phyloP scores from a whole-genome alignment of 2,329 filamentous ascomycete species.

The Dactylellina parvicollis region DNA sequence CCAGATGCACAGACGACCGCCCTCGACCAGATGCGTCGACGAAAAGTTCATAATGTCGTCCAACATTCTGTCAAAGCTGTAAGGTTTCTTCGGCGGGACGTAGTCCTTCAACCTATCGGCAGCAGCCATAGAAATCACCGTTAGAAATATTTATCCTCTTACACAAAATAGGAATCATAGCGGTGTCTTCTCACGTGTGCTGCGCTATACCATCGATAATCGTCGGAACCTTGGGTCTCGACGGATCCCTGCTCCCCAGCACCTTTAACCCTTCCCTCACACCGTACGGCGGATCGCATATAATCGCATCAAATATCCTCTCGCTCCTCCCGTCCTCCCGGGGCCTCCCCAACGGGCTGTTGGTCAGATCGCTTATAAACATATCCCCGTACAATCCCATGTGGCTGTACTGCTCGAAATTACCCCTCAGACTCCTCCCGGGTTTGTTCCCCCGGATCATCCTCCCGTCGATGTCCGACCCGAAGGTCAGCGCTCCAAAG shows the following conservation, averaged over 20 bases:
- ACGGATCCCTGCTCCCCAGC: constrained; percentile 77
- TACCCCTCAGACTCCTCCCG: constrained; percentile 70
- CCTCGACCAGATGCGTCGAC: constrained; percentile 76
- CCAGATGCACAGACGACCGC: constrained; percentile 89
- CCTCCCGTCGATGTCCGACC: constrained; percentile 92
- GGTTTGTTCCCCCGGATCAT: constrained; percentile 75
- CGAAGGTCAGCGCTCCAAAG: constrained; percentile 84
- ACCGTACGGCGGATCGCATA: constrained; percentile 96
- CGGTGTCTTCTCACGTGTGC: constrained; percentile 69
- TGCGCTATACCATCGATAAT: constrained; percentile 75
- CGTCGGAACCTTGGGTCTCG: constrained; percentile 68
- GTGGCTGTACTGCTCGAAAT: constrained; percentile 85
- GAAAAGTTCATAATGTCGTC: constrained; percentile 89
- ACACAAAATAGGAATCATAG: neutral
- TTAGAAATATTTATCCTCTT: constrained; percentile 26
- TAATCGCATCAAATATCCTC: constrained; percentile 79
- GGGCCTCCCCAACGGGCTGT: constrained; percentile 74
- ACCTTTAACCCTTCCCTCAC: constrained; percentile 92
- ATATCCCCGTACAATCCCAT: constrained; percentile 74
- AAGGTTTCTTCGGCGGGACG: constrained; percentile 87
- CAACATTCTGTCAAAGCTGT: constrained; percentile 89
- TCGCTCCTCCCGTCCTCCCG: constrained; percentile 55
- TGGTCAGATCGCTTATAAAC: constrained; percentile 87
- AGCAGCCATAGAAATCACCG: no score
- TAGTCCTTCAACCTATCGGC: constrained; percentile 68